phyloP scores from a whole-genome alignment of 169 alveolate species.

The Eimeria falciformis region DNA sequence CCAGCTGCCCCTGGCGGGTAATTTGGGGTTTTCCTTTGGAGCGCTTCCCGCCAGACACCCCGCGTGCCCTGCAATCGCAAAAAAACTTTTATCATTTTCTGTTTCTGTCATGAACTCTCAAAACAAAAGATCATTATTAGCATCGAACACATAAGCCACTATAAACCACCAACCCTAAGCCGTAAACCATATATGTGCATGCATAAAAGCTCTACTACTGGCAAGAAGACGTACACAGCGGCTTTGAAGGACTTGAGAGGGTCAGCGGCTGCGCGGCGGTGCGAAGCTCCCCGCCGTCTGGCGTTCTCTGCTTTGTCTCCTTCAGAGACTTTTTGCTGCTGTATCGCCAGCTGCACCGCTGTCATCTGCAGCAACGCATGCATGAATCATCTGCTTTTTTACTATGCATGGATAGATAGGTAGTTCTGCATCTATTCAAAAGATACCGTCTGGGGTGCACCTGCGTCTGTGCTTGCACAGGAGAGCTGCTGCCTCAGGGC shows the following conservation, averaged over 20 bases:
- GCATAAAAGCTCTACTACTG: too few relatives aligned
- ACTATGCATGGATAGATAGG: too few relatives aligned
- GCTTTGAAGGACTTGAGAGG: constrained; percentile 70
- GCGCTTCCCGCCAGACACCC: constrained; percentile 31
- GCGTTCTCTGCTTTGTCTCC: background rate
- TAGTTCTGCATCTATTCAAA: too few relatives aligned
- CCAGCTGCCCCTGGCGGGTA: constrained; percentile 78
- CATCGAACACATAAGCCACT: too few relatives aligned
- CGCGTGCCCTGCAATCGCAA: constrained; percentile 35
- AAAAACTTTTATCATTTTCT: background rate
- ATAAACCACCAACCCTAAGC: too few relatives aligned
- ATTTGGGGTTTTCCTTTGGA: constrained; percentile 4
- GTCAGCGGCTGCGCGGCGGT: constrained; percentile 47
- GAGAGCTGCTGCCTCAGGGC: too few relatives aligned
- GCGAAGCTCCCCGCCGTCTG: background rate
- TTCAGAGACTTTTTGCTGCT: constrained; percentile 28
- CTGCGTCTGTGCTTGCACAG: too few relatives aligned
- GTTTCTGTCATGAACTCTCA: too few relatives aligned
- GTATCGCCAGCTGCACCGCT: constrained; percentile 72
- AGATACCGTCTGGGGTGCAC: too few relatives aligned
- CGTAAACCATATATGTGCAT: too few relatives aligned
- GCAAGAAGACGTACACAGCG: constrained; percentile 25
- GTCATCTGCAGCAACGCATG: constrained; percentile 23
- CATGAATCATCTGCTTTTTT: too few relatives aligned
- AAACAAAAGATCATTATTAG: too few relatives aligned